phyloP scores from a whole-genome alignment of 2,329 filamentous ascomycete species.

The Talaromyces sp. region DNA sequence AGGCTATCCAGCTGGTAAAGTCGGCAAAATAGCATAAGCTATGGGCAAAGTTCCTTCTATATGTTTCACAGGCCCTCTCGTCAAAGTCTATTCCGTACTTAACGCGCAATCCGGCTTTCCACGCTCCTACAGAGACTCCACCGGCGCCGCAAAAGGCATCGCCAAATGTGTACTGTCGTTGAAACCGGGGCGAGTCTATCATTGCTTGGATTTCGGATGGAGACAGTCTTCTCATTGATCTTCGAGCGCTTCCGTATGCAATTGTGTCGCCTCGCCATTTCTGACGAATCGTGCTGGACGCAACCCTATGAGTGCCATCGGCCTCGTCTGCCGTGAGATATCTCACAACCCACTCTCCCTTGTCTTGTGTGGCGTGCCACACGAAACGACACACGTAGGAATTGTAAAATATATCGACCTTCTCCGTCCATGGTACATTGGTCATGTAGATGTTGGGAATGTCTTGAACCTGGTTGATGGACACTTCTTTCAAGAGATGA shows the following conservation, averaged over 20 bases:
- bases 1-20: conserved; percentile 41
- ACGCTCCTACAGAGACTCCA: conserved; percentile 61
- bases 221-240: background rate
- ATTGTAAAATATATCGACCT: conserved; percentile 13
- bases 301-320: conserved; percentile 16
- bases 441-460: conserved; percentile 48
- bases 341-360: conserved; percentile 20
- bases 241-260: conserved; percentile 21
- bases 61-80: conserved; percentile 51
- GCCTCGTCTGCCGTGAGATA: conserved; percentile 26
- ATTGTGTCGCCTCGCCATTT: conserved; percentile 28
- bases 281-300: conserved; percentile 18
- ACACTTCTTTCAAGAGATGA: conserved; percentile 32
- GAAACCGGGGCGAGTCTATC: background rate
- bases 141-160: conserved; percentile 71
- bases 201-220: background rate
- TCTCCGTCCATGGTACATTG: conserved; percentile 37
- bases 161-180: conserved; percentile 55
- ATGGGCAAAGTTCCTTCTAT: conserved; percentile 52
- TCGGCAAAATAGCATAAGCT: conserved; percentile 29
- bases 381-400: conserved; percentile 22
- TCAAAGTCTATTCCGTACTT: conserved; percentile 61
- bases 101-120: conserved; percentile 52
- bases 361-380: conserved; percentile 25
- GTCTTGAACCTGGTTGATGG: conserved; percentile 30